Percentiles rank a stretch among this genome's conserved stretches.
Conservation (phyloP, 306 rosid species). For the Chamaecrista fasciculata region DNA sequence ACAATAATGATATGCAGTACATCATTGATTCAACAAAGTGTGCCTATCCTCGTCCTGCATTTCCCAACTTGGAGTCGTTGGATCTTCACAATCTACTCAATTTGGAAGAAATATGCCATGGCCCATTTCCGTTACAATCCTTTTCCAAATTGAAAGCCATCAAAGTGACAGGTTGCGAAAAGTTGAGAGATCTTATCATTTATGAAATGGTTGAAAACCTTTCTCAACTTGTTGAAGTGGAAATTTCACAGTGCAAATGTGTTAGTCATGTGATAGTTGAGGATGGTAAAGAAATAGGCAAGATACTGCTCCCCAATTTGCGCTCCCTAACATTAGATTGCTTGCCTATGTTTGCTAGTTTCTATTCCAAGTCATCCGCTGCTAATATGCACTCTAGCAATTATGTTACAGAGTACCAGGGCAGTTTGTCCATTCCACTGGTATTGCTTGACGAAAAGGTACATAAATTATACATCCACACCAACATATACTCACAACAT, state of each 20-base stretch:
- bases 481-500: too few relatives aligned
- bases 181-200: not conserved
- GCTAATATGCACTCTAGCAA: not conserved
- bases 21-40: not conserved
- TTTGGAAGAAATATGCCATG: conserved; percentile 1
- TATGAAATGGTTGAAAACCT: not conserved
- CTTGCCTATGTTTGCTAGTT: not conserved
- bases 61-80: not conserved
- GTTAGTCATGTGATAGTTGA: not conserved
- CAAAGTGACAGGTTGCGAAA: not conserved
- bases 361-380: not conserved
- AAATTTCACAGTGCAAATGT: not conserved
- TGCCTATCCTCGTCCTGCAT: not conserved
- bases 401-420: not conserved
- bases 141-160: not conserved
- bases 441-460: not conserved
- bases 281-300: not conserved
- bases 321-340: not conserved
- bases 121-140: not conserved
- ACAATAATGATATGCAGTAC: not conserved
- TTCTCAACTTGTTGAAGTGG: not conserved
- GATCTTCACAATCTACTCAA: not conserved
- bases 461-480: not conserved
- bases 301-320: not conserved
- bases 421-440: not conserved